Evolutionary conservation across 257 asterid species (phyloP).

Genomic region (Eucommia ulmoides): DNA sequence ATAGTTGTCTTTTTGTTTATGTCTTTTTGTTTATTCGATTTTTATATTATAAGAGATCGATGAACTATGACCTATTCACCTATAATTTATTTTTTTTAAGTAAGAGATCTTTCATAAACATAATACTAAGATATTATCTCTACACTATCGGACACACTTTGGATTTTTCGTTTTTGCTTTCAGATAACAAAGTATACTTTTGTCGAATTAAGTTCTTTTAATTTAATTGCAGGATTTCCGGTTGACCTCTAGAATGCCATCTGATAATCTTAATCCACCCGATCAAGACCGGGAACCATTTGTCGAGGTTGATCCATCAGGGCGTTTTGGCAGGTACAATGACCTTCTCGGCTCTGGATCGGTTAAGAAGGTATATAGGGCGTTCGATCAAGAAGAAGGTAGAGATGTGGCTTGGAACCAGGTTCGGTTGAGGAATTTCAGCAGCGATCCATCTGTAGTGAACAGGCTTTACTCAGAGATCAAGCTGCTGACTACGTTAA

Average conservation of each 20-base stretch:
- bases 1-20: too few species aligned
- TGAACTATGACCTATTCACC: too few species aligned
- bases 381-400: conserved; percentile 19
- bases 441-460: conserved; percentile 15
- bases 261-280: background rate
- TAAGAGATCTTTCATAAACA: too few species aligned
- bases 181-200: too few species aligned
- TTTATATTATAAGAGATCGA: too few species aligned
- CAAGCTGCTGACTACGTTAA: conserved; percentile 9
- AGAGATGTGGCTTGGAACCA: conserved; percentile 20
- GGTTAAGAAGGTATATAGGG: conserved; percentile 17
- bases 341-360: conserved; percentile 14
- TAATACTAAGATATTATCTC: too few species aligned
- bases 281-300: conserved; percentile 10
- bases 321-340: conserved; percentile 14
- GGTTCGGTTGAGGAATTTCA: conserved; percentile 13
- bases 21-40: too few species aligned
- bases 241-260: background rate
- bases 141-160: too few species aligned
- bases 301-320: conserved; percentile 16
- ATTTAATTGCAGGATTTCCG: too few species aligned
- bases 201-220: too few species aligned
- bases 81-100: too few species aligned
- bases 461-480: conserved; percentile 13
- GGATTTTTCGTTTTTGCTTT: too few species aligned